Evolutionary conservation across 2,329 filamentous ascomycete genomes (phyloP).

Genomic region (Ciborinia camelliae): DNA sequence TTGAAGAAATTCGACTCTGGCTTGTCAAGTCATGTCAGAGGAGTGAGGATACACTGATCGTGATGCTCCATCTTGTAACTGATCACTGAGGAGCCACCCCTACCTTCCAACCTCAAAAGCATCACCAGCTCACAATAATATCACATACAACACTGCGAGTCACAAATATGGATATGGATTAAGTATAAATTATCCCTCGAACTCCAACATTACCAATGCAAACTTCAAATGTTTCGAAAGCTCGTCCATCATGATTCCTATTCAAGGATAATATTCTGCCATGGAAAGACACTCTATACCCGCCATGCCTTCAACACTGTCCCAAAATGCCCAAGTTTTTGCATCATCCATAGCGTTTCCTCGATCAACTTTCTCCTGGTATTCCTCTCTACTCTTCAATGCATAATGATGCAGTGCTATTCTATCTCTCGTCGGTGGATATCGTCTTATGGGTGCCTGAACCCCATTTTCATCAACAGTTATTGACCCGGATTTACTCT

Average conservation of each 20-base stretch:
- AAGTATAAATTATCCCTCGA: not conserved
- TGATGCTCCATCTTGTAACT: not conserved
- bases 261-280: constrained; percentile 31
- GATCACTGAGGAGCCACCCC: not conserved
- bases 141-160: not conserved
- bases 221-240: not conserved
- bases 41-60: not conserved
- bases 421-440: constrained; percentile 34
- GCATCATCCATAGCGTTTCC: constrained; percentile 33
- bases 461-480: constrained; percentile 35
- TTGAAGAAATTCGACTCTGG: not conserved
- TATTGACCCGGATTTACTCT: constrained; percentile 23
- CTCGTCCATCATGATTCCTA: not conserved
- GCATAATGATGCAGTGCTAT: constrained; percentile 39
- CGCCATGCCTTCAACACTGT: constrained; percentile 32
- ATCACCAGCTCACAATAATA: not conserved
- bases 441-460: constrained; percentile 25
- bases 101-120: not conserved
- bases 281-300: constrained; percentile 33
- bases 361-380: constrained; percentile 33
- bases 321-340: constrained; percentile 34
- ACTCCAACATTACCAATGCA: not conserved
- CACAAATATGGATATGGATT: not conserved
- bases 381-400: constrained; percentile 38
- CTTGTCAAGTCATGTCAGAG: not conserved